Evolutionary conservation across 768 basidiomycete species (phyloP), one percentile per base, ranked within the genome.

Genomic region (Kwoniella dejecticola): DNA sequence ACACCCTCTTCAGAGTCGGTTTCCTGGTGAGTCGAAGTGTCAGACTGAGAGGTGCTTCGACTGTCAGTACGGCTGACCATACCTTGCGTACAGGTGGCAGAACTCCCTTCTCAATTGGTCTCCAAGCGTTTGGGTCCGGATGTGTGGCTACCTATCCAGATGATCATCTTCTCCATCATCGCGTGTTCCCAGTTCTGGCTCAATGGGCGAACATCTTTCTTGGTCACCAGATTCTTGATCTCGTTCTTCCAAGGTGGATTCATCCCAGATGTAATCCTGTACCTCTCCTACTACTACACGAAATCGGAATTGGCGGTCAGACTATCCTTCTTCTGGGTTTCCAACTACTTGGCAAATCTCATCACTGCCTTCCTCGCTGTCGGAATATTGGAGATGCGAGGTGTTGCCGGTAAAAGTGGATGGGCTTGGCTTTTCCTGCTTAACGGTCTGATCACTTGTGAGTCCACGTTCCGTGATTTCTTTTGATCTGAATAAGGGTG

Each of bases 61-160:
- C n/a, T n/a, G n/a, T n/a, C n/a, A n/a, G n/a, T n/a, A n/a, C n/a
- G n/a, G n/a, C n/a, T n/a, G n/a, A n/a, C n/a, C n/a, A n/a, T n/a
- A 13, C 11, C 0, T 31, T 46, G 11, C 13, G 29, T 17, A n/a
- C 30, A 60, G 58, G 38, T 75, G 57, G 85, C 85, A 76, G 87
- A 88, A 71, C 79, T 88, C 17, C 87, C 87, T 0, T 87, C 86
- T 0, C 87, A 88, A 69, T 78, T 88, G 15, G 72, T 89, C 24
- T 87, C 85, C 30, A 88, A 89, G 72, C 82, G 61, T 6, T 77
- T 88, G n/a, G 87, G 87, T 0, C 86, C 87, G 0, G 87, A 88
- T 77, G 79, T 85, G 4, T 88, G 77, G 77, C 57, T 78, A 4
- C 77, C 75, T 0, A 61, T 57, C 5, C 57, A 72, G 53, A 55